phyloP scores from a whole-genome alignment of 2,329 filamentous ascomycete species.

The Thermomyces lanuginosus region DNA sequence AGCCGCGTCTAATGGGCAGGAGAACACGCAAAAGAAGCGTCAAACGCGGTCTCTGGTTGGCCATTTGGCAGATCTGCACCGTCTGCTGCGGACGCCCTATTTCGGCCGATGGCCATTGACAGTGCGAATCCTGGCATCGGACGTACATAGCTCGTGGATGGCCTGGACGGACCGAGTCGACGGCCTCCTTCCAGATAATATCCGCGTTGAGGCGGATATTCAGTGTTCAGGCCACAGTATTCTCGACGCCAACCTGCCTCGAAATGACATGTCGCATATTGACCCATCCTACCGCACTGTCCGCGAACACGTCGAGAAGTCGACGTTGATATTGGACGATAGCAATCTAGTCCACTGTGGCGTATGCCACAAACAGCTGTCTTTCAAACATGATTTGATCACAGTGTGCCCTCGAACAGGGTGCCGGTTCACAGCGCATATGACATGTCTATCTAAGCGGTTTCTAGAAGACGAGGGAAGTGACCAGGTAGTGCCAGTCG shows the following conservation, averaged over 20 bases:
- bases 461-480: constrained; percentile 32
- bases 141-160: constrained; percentile 55
- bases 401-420: constrained; percentile 35
- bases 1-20: too few species aligned
- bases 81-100: constrained; percentile 61
- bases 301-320: constrained; percentile 37
- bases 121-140: constrained; percentile 58
- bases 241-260: constrained; percentile 2
- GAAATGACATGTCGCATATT: constrained; percentile 21
- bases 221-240: constrained; percentile 9
- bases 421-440: constrained; percentile 37
- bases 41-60: constrained; percentile 41
- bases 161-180: constrained; percentile 37
- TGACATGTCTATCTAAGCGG: constrained; percentile 37
- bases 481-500: constrained; percentile 44
- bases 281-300: constrained; percentile 37
- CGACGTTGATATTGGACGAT: constrained; percentile 25
- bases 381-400: constrained; percentile 24
- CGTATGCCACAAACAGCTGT: constrained; percentile 32
- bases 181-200: constrained; percentile 31
- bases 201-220: constrained; percentile 42
- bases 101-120: constrained; percentile 72
- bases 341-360: constrained; percentile 27
- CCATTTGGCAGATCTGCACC: constrained; percentile 62
- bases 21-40: constrained; percentile 19